phyloP scores from a whole-genome alignment of 2,329 filamentous ascomycete species.

The Penicillium sp. region DNA sequence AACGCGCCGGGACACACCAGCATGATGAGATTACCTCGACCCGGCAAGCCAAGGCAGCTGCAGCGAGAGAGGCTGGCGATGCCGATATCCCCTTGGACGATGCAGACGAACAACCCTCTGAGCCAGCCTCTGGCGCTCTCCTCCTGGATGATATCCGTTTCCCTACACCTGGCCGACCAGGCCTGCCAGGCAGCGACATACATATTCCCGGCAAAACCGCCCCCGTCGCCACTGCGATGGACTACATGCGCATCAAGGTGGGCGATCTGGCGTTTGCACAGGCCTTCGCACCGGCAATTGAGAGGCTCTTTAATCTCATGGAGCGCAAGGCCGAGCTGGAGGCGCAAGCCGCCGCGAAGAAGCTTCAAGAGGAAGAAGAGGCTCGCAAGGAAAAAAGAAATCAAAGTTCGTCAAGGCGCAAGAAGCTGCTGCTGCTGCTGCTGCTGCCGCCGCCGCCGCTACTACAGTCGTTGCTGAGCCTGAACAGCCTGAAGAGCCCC shows the following conservation, averaged over 20 bases:
- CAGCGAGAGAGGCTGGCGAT: constrained; percentile 13
- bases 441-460: constrained; percentile 3
- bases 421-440: constrained; percentile 3
- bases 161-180: background rate
- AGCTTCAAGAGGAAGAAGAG: constrained; percentile 21
- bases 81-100: constrained; percentile 29
- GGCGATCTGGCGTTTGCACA: constrained; percentile 55
- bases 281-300: constrained; percentile 53
- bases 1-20: constrained; percentile 14
- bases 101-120: constrained; percentile 13
- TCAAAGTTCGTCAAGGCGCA: constrained; percentile 23
- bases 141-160: constrained; percentile 17
- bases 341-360: constrained; percentile 21
- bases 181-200: constrained; percentile 22
- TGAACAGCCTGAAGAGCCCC: constrained; percentile 4
- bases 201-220: constrained; percentile 27
- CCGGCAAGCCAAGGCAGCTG: constrained; percentile 1
- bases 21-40: constrained; percentile 4
- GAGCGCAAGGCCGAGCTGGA: constrained; percentile 32
- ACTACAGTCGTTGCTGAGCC: constrained; percentile 6
- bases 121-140: constrained; percentile 1
- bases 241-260: constrained; percentile 59
- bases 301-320: constrained; percentile 46
- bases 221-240: constrained; percentile 57
- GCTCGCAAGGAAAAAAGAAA: constrained; percentile 20